Conservation (phyloP, 805 yeast genomes). For the Barnettozyma vustinii region DNA sequence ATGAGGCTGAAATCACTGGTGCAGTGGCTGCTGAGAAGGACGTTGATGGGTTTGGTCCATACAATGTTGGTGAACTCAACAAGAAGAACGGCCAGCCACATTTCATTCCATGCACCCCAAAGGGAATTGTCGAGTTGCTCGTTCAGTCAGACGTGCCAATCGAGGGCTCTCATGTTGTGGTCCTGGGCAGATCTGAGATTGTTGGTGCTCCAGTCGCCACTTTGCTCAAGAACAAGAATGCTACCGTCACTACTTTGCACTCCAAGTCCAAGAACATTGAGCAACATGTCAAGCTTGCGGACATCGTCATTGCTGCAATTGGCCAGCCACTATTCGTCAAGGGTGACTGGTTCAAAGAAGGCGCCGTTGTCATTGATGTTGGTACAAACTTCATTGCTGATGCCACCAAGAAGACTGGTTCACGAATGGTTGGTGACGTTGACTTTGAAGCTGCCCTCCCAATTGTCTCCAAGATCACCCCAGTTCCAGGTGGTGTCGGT, state of each 20-base stretch:
- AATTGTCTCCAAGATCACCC: slow-evolving; percentile 65
- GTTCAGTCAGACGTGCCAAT: slow-evolving; percentile 50
- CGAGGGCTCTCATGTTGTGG: slow-evolving; percentile 71
- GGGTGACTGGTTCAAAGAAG: slow-evolving; percentile 69
- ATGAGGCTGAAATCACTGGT: slow-evolving; percentile 62
- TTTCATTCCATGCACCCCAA: slow-evolving; percentile 80
- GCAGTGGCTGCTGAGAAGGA: slow-evolving; percentile 65
- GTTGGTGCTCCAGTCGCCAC: slow-evolving; percentile 80
- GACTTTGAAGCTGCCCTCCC: slow-evolving; percentile 52
- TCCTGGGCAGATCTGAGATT: slow-evolving; percentile 79
- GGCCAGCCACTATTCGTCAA: slow-evolving; percentile 67
- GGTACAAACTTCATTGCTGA: slow-evolving; percentile 77
- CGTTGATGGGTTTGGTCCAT: slow-evolving; percentile 80
- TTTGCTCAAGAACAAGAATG: slow-evolving; percentile 61
- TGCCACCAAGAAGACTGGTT: slow-evolving; percentile 59
- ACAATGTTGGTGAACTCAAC: slow-evolving; percentile 70
- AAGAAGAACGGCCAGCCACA: slow-evolving; percentile 67
- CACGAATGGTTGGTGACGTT: slow-evolving; percentile 73
- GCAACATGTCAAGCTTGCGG: slow-evolving; percentile 54
- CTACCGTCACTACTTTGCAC: slow-evolving; percentile 74
- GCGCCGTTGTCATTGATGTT: slow-evolving; percentile 71
- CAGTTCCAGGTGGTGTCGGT: slow-evolving; percentile 90
- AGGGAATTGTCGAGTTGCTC: slow-evolving; percentile 67
- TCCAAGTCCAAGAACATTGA: slow-evolving; percentile 53
- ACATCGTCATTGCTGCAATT: slow-evolving; percentile 72